These are phyloP conservation scores for Russula dissimulans DNA, from an alignment of 768 basidiomycete species.

Conservation along the genomic window DNA sequence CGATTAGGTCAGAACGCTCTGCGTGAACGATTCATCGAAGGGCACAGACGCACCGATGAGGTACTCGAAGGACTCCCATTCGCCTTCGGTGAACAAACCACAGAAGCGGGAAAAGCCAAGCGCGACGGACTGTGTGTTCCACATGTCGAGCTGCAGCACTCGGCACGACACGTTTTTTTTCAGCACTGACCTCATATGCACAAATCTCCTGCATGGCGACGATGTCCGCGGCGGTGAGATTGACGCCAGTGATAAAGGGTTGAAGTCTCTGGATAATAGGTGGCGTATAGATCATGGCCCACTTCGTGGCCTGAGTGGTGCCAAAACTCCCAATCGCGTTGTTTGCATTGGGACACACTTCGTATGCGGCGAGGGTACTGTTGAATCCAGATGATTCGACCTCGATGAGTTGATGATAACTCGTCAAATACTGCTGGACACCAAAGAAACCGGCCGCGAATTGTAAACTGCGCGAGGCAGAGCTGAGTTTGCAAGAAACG, in stretches of 20 bases:
- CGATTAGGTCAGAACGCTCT: neutral
- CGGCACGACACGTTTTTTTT: neutral
- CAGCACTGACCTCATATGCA: constrained; percentile 29
- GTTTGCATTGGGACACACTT: constrained; percentile 27
- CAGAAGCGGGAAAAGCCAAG: constrained; percentile 45
- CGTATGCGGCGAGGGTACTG: constrained; percentile 38
- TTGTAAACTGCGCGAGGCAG: constrained; percentile 28
- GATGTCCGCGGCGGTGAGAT: constrained; percentile 26
- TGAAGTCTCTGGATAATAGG: constrained; percentile 31
- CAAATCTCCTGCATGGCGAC: constrained; percentile 32
- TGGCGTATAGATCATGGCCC: constrained; percentile 34
- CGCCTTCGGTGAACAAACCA: constrained; percentile 40
- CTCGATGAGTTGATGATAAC: constrained; percentile 41
- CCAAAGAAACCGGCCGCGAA: constrained; percentile 46
- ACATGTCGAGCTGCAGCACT: neutral
- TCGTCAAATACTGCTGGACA: constrained; percentile 30
- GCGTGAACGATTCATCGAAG: neutral
- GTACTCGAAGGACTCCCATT: constrained; percentile 45
- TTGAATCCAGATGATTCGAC: constrained; percentile 39
- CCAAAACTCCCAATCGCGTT: constrained; percentile 23
- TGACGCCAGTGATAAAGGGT: constrained; percentile 26
- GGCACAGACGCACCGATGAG: constrained; percentile 22
- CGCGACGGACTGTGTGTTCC: constrained; percentile 33
- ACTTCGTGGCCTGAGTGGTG: constrained; percentile 23
- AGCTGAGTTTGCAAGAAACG: neutral